These are phyloP conservation scores for Saturnispora gosingensis DNA, from an alignment of 805 yeast species.

Conservation along the genomic window DNA sequence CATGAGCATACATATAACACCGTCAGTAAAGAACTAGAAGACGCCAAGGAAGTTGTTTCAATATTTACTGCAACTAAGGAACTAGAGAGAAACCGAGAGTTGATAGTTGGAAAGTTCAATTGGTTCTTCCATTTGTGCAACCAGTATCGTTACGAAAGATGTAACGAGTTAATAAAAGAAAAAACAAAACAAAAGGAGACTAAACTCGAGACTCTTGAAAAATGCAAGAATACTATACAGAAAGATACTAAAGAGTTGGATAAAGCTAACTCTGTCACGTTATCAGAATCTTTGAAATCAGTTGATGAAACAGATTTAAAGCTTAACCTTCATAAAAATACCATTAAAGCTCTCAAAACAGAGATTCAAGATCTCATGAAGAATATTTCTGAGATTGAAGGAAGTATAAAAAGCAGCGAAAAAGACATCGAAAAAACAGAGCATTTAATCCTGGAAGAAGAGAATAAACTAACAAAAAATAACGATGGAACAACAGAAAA, in stretches of 20 bases:
- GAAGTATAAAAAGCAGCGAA: slow-evolving; percentile 8
- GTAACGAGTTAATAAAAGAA: background rate
- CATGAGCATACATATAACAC: slow-evolving; percentile 22
- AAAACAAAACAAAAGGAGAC: background rate
- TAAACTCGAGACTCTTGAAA: background rate
- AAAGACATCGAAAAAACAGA: slow-evolving; percentile 5
- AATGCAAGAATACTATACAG: background rate
- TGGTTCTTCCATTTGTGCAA: slow-evolving; percentile 29
- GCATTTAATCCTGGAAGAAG: slow-evolving; percentile 8
- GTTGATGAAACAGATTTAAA: background rate
- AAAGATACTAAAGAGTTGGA: background rate
- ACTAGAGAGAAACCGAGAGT: slow-evolving; percentile 30
- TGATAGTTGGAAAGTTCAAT: slow-evolving; percentile 37
- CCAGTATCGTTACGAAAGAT: slow-evolving; percentile 2
- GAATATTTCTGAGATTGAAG: slow-evolving; percentile 18
- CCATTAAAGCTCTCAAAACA: slow-evolving; percentile 9
- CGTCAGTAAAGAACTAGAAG: slow-evolving; percentile 32
- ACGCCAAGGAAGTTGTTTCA: slow-evolving; percentile 33
- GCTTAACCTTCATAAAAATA: background rate
- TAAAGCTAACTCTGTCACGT: background rate
- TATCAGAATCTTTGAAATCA: background rate
- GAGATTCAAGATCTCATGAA: slow-evolving; percentile 4
- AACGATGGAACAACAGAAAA: slow-evolving; percentile 35
- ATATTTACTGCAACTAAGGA: slow-evolving; percentile 34
- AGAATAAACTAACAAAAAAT: slow-evolving; percentile 9